Conservation (phyloP, 129 eudicot species). For the Helianthus annuus region DNA sequence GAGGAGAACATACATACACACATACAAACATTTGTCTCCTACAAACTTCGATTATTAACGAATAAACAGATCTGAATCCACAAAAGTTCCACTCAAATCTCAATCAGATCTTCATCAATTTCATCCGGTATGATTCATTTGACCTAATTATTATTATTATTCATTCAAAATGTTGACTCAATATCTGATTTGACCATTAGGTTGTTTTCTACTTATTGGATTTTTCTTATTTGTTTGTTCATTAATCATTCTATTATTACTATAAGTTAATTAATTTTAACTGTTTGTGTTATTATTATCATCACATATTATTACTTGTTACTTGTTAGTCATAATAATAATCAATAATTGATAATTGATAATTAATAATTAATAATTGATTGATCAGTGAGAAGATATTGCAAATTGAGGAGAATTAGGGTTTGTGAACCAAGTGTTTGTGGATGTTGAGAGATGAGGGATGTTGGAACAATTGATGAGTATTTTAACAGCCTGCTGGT, state of each 20-base stretch:
- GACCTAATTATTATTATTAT: slow-evolving; percentile 21
- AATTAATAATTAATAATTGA: too few relatives aligned
- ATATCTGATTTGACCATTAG: slow-evolving; percentile 23
- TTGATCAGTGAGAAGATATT: background rate
- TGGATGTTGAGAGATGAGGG: slow-evolving; percentile 81
- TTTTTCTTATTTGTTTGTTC: background rate
- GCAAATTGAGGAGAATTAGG: slow-evolving; percentile 7
- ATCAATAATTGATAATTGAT: background rate
- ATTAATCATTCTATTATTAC: too few relatives aligned
- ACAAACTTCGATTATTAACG: slow-evolving; percentile 28
- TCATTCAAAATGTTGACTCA: slow-evolving; percentile 33
- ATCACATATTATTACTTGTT: too few relatives aligned
- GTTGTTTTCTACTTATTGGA: slow-evolving; percentile 13
- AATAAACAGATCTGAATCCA: slow-evolving; percentile 61
- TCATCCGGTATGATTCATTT: slow-evolving; percentile 27
- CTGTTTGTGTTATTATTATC: slow-evolving; percentile 10
- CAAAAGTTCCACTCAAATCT: slow-evolving; percentile 26
- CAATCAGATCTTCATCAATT: slow-evolving; percentile 42
- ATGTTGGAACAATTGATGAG: slow-evolving; percentile 67
- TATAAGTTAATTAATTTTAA: background rate
- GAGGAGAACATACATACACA: background rate
- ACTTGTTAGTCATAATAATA: background rate
- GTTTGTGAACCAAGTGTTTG: slow-evolving; percentile 31
- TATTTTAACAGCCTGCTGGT: slow-evolving; percentile 68
- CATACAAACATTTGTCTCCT: background rate